Base-by-base conservation (phyloP, 352 stramenopile species). In the Globisporangium lucens region DNA sequence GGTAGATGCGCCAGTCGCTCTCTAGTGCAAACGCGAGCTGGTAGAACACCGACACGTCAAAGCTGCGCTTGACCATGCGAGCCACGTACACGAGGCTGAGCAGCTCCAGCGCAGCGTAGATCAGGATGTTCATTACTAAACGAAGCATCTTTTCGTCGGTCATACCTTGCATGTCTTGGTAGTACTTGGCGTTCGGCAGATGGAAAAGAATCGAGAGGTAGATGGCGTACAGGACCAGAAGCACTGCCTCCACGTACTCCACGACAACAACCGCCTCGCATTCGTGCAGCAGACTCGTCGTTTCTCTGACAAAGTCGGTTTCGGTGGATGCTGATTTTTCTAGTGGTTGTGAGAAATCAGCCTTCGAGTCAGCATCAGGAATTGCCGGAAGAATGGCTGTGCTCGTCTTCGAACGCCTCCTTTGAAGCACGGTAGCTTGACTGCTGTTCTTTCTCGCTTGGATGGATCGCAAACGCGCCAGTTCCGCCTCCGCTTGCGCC, bases 1-100 rank as follows among this genome's bases (percentile, higher is more conserved):
- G 71, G 17, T 75, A 70, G 38, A 76, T 66, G 6, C 65, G 53
- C 1, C 56, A 65, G 5, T 71, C 66, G 4, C 43, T 74, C 65
- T 79, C 71, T n/a, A 79, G 56, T 3, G 74, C 66, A 33, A 57
- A 38, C 52, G 52, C 52, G 36, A 63, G 22, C 29, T 63, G 36
- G 22, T 63, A 38, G 6, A 47, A 53, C 2, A 36, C 12, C 8
- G 36, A 63, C 36, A 63, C 41, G 1, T n/a, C 38, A 15, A 63
- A 63, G 9, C 13, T 9, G 20, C 22, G 57, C 15, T 35, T 53
- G n/a, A 63, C 1, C n/a, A 5, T 36, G 1, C 13, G 9, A 8
- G 24, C 5, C 9, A 55, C 36, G 36, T 38, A 15, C 1, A 63
- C 2, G 13, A 63, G 8, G 10, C 36, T 53, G 9, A 53, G n/a